Evolutionary conservation across 306 rosid genomes (phyloP).

Genomic region (Cicer yamashitae): DNA sequence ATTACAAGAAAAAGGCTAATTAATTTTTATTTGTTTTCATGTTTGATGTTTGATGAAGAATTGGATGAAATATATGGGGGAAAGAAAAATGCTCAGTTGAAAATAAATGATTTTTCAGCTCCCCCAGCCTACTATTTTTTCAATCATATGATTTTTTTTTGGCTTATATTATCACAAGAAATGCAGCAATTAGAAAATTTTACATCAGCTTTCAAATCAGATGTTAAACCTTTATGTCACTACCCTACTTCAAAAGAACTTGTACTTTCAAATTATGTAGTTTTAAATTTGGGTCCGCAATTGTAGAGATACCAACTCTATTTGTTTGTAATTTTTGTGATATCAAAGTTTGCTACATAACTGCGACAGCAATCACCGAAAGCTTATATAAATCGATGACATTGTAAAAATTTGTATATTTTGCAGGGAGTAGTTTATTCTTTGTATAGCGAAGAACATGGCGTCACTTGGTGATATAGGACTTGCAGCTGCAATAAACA

Average conservation of each 20-base stretch:
- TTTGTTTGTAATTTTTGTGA: not conserved
- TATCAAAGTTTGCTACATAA: not conserved
- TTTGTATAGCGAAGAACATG: constrained; percentile 50
- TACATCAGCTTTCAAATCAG: constrained; percentile 17
- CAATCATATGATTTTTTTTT: not conserved
- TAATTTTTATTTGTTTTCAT: not conserved
- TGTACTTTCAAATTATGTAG: constrained; percentile 13
- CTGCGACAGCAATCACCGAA: no score
- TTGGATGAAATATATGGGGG: constrained; percentile 5
- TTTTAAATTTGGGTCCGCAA: not conserved
- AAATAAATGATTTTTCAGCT: constrained; percentile 18
- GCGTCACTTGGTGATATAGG: constrained; percentile 84
- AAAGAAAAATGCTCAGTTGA: constrained; percentile 16
- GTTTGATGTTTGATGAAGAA: constrained; percentile 2
- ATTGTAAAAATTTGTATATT: constrained; percentile 4
- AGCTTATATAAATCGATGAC: constrained; percentile 27
- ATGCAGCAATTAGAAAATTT: not conserved
- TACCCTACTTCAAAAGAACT: constrained; percentile 22
- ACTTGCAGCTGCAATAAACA: constrained; percentile 86
- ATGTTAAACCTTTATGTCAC: constrained; percentile 23
- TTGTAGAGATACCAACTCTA: not conserved
- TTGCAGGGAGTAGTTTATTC: constrained; percentile 49
- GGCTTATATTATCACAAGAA: constrained; percentile 7
- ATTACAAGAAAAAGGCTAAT: constrained; percentile 2
- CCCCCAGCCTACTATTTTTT: not conserved